Percentiles rank a stretch among this genome's conserved stretches.
Conservation (phyloP, 768 basidiomycete species). For the Trametes gibbosa region DNA sequence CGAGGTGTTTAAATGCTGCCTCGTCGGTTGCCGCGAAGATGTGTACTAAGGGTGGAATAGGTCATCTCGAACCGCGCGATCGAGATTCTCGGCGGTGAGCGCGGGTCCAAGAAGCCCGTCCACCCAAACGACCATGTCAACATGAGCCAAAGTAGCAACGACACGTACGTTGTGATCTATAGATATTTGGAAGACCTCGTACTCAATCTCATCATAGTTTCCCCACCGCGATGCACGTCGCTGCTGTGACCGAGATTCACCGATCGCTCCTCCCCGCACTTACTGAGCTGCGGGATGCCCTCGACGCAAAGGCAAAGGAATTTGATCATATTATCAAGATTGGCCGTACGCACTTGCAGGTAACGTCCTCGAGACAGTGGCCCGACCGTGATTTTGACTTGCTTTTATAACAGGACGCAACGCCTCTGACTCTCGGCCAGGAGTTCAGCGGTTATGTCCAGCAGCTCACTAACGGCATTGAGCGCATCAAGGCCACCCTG, state of each 20-base stretch:
- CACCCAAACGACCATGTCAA: slow-evolving; percentile 99
- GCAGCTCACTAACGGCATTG: slow-evolving; percentile 89
- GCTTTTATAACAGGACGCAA: slow-evolving; percentile 70
- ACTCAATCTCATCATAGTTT: slow-evolving; percentile 52
- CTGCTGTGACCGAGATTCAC: slow-evolving; percentile 87
- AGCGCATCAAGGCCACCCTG: slow-evolving; percentile 73
- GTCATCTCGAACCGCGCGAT: slow-evolving; percentile 99
- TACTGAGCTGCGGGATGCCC: slow-evolving; percentile 75
- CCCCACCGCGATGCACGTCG: slow-evolving; percentile 99
- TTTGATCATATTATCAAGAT: slow-evolving; percentile 98
- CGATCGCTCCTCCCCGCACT: slow-evolving; percentile 82
- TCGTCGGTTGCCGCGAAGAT: neutral
- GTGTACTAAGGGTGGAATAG: slow-evolving; percentile 34
- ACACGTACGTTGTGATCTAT: slow-evolving; percentile 63
- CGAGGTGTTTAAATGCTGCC: slow-evolving; percentile 54
- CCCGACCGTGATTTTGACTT: neutral
- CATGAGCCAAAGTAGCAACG: slow-evolving; percentile 98
- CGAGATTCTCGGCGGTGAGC: slow-evolving; percentile 90
- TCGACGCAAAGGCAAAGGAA: slow-evolving; percentile 75
- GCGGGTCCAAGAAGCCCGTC: slow-evolving; percentile 95
- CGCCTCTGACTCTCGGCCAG: slow-evolving; percentile 95
- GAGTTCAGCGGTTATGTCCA: slow-evolving; percentile 99
- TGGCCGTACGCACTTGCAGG: slow-evolving; percentile 94
- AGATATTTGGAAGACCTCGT: neutral
- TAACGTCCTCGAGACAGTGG: slow-evolving; percentile 18